phyloP scores from a whole-genome alignment of 2,329 filamentous ascomycete genomes.

The Chalaropsis thielavioides region DNA sequence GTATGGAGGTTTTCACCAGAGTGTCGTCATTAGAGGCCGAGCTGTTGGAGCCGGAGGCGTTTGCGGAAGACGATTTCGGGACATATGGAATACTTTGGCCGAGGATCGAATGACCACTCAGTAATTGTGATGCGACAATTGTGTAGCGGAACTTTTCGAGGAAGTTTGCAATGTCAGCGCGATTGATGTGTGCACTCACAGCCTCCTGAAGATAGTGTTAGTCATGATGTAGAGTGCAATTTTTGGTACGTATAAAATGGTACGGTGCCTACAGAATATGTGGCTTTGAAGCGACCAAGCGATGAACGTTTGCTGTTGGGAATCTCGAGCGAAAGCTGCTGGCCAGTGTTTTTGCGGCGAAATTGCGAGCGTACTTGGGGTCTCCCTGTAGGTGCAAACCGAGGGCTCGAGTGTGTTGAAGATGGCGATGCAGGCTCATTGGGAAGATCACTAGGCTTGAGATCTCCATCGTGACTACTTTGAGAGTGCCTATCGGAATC shows the following conservation, averaged over 20 bases:
- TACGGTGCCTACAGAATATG: slow-evolving; percentile 36
- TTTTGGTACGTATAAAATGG: neutral
- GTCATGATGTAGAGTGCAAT: neutral
- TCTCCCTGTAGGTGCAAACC: slow-evolving; percentile 43
- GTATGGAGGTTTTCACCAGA: slow-evolving; percentile 28
- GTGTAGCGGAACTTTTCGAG: slow-evolving; percentile 88
- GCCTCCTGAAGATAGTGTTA: slow-evolving; percentile 36
- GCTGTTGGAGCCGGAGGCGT: neutral
- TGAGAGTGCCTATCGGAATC: slow-evolving; percentile 23
- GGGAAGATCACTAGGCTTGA: slow-evolving; percentile 19
- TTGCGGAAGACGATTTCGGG: slow-evolving; percentile 4
- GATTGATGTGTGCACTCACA: slow-evolving; percentile 57
- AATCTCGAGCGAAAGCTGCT: slow-evolving; percentile 30
- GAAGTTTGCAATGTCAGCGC: slow-evolving; percentile 69
- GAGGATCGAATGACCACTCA: slow-evolving; percentile 52
- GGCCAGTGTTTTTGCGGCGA: slow-evolving; percentile 33
- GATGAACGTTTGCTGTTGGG: slow-evolving; percentile 24
- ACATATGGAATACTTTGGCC: slow-evolving; percentile 21
- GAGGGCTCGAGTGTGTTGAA: slow-evolving; percentile 35
- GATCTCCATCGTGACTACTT: slow-evolving; percentile 22
- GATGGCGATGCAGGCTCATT: slow-evolving; percentile 25
- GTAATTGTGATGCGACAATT: slow-evolving; percentile 78
- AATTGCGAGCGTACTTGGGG: slow-evolving; percentile 41
- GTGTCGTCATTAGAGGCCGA: slow-evolving; percentile 25
- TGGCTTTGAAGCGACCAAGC: slow-evolving; percentile 33